phyloP scores from a whole-genome alignment of 2,329 filamentous ascomycete species.

The Lecanoromycetidae sp. region DNA sequence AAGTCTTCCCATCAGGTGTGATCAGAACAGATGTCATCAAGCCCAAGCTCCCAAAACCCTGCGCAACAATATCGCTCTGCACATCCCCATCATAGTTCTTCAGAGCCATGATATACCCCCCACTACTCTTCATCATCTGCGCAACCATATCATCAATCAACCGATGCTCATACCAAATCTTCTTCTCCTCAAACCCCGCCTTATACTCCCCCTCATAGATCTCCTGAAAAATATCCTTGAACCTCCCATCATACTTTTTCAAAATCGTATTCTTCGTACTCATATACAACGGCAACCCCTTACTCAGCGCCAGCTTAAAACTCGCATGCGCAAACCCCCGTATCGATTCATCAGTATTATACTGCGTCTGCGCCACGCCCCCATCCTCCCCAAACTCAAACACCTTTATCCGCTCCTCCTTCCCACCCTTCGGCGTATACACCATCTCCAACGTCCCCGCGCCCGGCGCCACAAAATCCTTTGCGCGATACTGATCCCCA shows the following conservation, averaged over 20 bases:
- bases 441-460: conserved; percentile 88
- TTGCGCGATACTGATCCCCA: conserved; percentile 96
- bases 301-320: conserved; percentile 87
- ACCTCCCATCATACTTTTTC: conserved; percentile 95
- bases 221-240: conserved; percentile 99
- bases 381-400: conserved; percentile 79
- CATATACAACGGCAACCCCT: conserved; percentile 93
- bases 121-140: conserved; percentile 98
- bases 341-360: conserved; percentile 97
- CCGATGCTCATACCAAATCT: conserved; percentile 98
- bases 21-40: conserved; percentile 98
- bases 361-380: conserved; percentile 86
- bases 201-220: conserved; percentile 83
- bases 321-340: conserved; percentile 86
- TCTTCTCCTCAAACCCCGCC: conserved; percentile 76
- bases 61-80: conserved; percentile 94
- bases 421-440: conserved; percentile 68
- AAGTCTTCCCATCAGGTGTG: conserved; percentile 91
- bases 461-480: conserved; percentile 72
- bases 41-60: conserved; percentile 94
- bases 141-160: conserved; percentile 99
- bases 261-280: conserved; percentile 99
- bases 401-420: conserved; percentile 78
- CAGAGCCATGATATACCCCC: conserved; percentile 92
- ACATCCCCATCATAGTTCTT: conserved; percentile 99